These are phyloP conservation scores for Tieghemostelium lacteum DNA, from an alignment of 78 protist genomes.

Conservation along the genomic window DNA sequence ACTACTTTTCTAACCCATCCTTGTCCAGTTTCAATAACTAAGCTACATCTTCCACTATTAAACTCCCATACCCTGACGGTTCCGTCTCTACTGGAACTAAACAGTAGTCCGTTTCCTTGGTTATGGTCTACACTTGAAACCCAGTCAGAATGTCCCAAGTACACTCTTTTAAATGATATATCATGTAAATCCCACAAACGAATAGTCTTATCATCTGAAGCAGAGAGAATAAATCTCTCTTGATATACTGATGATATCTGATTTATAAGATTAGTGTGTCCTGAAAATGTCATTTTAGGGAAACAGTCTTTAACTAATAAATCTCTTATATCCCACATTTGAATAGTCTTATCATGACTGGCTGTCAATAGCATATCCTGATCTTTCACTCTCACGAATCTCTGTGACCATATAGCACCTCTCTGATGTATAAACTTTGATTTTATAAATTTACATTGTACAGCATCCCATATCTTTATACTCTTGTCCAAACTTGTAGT, in stretches of 20 bases:
- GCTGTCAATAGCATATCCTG: constrained; percentile 13
- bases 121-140: constrained; percentile 17
- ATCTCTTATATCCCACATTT: constrained; percentile 19
- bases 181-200: neutral
- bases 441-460: constrained; percentile 25
- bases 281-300: constrained; percentile 15
- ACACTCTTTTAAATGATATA: constrained; percentile 29
- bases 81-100: constrained; percentile 21
- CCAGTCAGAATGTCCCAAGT: constrained; percentile 36
- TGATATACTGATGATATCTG: neutral
- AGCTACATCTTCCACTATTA: constrained; percentile 51
- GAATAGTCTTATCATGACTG: constrained; percentile 71
- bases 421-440: constrained; percentile 64
- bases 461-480: constrained; percentile 12
- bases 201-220: constrained; percentile 56
- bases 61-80: constrained; percentile 68
- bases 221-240: neutral
- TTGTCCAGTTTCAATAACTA: constrained; percentile 28
- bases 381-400: neutral
- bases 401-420: constrained; percentile 68
- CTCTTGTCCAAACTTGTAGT: constrained; percentile 59
- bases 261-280: constrained; percentile 56
- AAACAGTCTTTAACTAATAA: too few relatives aligned
- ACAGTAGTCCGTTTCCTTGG: neutral
- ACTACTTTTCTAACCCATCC: constrained; percentile 61